Percentiles rank a stretch among this genome's conserved stretches.
These are phyloP conservation scores for Deakozyma indianensis DNA, from an alignment of 805 yeast genomes.

Conservation along the genomic window DNA sequence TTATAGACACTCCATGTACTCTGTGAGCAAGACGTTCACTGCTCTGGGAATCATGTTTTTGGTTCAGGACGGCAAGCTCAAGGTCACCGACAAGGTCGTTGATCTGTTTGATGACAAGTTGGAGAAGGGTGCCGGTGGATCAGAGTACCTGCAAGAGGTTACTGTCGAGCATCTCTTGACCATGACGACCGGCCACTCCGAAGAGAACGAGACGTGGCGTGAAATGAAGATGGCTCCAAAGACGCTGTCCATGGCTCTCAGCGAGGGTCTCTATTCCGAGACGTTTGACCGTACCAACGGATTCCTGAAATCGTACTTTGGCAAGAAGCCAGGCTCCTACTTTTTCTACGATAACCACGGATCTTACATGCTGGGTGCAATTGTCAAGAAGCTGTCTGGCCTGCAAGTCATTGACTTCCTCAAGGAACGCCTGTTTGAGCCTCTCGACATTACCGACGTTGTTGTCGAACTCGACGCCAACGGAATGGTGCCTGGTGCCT, in stretches of 20 bases:
- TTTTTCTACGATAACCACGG: constrained; percentile 6
- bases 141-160: constrained; percentile 6
- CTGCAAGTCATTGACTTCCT: constrained; percentile 6
- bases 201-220: not conserved
- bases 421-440: constrained; percentile 7
- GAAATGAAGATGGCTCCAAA: constrained; percentile 4
- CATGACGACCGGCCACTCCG: constrained; percentile 8
- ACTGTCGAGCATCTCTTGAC: constrained; percentile 6
- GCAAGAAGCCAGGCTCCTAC: constrained; percentile 6
- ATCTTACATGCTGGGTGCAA: constrained; percentile 9
- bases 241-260: not conserved
- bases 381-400: constrained; percentile 5
- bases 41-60: constrained; percentile 8
- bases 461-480: constrained; percentile 2
- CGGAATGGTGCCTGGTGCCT: constrained; percentile 6
- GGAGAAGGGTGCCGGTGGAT: constrained; percentile 4
- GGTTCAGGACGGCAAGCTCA: constrained; percentile 7
- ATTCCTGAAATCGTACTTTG: constrained; percentile 7
- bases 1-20: constrained; percentile 4
- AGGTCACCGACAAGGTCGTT: constrained; percentile 5
- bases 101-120: constrained; percentile 4
- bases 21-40: constrained; percentile 7
- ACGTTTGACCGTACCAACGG: constrained; percentile 3
- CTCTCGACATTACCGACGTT: constrained; percentile 6
- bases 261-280: not conserved